phyloP scores from a whole-genome alignment of 192 early-diverging fungal genomes.

The Linnemannia zychae region DNA sequence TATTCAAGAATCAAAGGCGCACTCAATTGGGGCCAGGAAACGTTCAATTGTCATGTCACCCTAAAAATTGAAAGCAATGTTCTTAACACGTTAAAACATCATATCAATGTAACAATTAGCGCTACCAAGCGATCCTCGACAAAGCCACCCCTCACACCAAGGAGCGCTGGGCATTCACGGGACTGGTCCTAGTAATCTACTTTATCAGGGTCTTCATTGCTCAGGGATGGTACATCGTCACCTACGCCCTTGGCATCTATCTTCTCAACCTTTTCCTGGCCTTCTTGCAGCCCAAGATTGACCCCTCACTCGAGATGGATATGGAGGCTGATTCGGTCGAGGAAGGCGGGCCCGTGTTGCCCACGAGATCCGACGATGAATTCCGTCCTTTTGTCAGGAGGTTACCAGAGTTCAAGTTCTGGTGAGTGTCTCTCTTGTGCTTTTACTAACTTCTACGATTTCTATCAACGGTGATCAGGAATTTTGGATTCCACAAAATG shows the following conservation, averaged over 20 bases:
- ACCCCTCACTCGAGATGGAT: slow-evolving; percentile 87
- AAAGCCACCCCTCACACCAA: slow-evolving; percentile 82
- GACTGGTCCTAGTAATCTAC: slow-evolving; percentile 73
- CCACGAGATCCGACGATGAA: slow-evolving; percentile 92
- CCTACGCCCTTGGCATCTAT: slow-evolving; percentile 94
- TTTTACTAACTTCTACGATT: neutral
- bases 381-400: slow-evolving; percentile 98
- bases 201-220: slow-evolving; percentile 82
- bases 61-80: neutral
- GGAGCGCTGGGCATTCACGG: slow-evolving; percentile 84
- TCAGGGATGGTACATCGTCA: slow-evolving; percentile 97
- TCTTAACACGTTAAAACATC: neutral
- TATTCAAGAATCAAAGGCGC: too few relatives aligned
- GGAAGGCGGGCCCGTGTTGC: slow-evolving; percentile 77
- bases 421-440: slow-evolving; percentile 67
- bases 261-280: slow-evolving; percentile 95
- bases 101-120: slow-evolving; percentile 62
- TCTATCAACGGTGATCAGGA: neutral
- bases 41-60: neutral
- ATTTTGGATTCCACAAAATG: neutral
- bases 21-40: too few relatives aligned
- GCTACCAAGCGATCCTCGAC: slow-evolving; percentile 87
- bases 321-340: slow-evolving; percentile 75
- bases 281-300: slow-evolving; percentile 97
- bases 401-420: slow-evolving; percentile 99